A percentile compares a stretch with the other conserved stretches of the same genome.
These are phyloP conservation scores for Colletotrichum sp. DNA, from an alignment of 2,329 filamentous ascomycete genomes.

Conservation along the genomic window DNA sequence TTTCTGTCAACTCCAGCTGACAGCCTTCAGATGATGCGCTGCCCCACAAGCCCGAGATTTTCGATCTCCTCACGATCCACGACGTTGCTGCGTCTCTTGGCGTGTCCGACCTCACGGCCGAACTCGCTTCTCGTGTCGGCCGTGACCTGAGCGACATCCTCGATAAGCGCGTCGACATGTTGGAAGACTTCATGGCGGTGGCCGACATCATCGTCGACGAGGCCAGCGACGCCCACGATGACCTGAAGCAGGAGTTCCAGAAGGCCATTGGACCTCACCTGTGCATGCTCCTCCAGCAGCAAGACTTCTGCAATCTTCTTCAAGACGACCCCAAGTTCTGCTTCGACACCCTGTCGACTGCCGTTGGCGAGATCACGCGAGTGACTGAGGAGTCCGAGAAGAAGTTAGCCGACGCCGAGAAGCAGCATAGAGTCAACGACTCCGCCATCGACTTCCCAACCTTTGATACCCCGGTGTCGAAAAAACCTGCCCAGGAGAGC, in stretches of 20 bases:
- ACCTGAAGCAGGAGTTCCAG: neutral
- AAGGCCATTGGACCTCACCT: neutral
- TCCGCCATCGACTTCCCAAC: neutral
- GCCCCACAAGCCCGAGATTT: neutral
- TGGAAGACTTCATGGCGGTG: slow-evolving; percentile 1
- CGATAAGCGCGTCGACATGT: neutral
- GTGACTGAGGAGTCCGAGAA: neutral
- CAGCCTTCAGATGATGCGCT: neutral
- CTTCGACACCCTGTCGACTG: neutral
- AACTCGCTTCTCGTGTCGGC: neutral
- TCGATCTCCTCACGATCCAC: neutral
- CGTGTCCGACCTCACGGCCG: neutral
- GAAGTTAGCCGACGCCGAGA: neutral
- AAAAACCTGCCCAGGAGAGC: no score
- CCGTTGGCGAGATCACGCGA: neutral
- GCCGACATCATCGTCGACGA: neutral
- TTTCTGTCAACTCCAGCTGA: neutral
- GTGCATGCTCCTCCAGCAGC: neutral
- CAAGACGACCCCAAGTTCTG: neutral
- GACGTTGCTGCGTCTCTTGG: neutral
- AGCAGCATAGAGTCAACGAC: neutral
- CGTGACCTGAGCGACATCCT: neutral
- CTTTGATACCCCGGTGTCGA: neutral
- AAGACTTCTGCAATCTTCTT: neutral
- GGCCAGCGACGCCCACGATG: neutral